Evolutionary conservation across 2,329 filamentous ascomycete genomes (phyloP), one percentile per base, ranked within the genome.

Genomic region (Cryoendolithus antarcticus): DNA sequence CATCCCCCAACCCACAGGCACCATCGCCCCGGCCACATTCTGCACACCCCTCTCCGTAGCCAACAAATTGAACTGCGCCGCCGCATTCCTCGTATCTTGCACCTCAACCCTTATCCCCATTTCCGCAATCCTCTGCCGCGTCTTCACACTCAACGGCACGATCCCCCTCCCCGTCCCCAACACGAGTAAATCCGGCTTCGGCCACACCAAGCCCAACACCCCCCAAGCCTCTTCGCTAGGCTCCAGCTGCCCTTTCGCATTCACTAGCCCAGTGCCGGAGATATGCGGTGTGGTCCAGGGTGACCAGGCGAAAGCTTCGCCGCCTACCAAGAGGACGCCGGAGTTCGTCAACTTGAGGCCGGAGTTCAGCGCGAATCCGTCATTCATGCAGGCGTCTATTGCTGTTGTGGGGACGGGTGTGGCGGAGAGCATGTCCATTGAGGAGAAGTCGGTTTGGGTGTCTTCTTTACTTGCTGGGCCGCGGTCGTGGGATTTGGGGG

Each of bases 61-160:
- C 39, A 98, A 65, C 53, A 98, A 59, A 57, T 98, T 98, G 61
- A 91, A 98, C 59, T 95, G 86, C 28, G 88, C 82, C 1, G 89
- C 85, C 6, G 91, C 91, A 62, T 96, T 96, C 46, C 86, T 71
- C 27, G 91, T 96, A 63, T 96, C 91, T 55, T 89, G 73, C 3
- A 95, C 72, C 55, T 98, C 91, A 4, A 96, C 70, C 41, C 85
- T 71, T 50, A 96, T 82, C 0, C 91, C 91, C 31, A 96, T 61
- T 24, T 74, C 72, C 45, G 80, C 81, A 41, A 98, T 75, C 49
- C 77, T 70, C 42, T 70, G 70, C 50, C 81, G 77, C 32, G 85
- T 84, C 49, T 77, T 71, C 1, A 83, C 82, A 40, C 82, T 84
- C 6, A 96, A 62, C 1, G 86, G 86, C 36, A 78, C 66, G 37